Base-by-base conservation (phyloP, 2,329 filamentous ascomycete species). In the Dryadomyces quercivorus region DNA sequence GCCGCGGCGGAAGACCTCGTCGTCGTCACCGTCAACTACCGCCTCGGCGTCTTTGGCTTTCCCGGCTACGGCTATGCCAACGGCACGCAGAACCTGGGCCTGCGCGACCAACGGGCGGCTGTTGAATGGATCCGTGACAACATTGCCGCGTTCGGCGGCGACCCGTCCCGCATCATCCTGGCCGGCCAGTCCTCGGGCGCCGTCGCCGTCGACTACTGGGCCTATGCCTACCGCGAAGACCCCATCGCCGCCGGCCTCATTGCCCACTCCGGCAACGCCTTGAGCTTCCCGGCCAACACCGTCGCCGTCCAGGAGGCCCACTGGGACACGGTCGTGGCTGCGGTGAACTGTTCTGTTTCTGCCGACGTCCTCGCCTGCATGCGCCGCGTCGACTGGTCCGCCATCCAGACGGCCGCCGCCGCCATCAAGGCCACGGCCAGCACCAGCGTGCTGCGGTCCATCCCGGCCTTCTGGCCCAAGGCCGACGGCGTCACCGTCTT, bases 61-160 rank as follows among this genome's bases (percentile, higher is more conserved):
- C 70, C 69, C 26, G 26, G 26, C 26, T 31, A 31, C 0, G 66
- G 66, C 3, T 63, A 62, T 0, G 61, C 66, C 13, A 59, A 52
- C 1, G 54, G 54, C 21, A 42, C 54, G 0, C 65, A 68, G 40
- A 78, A 78, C 54, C 60, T 75, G 1, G 74, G 73, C 0, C 61
- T 78, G 3, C 66, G 69, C 1, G 76, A 81, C 60, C 76, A 80
- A 59, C 70, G 75, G 2, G 59, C 67, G 0, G 75, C 74, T 0
- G 64, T 78, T 0, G 71, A 77, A 62, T 78, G 75, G 76, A 60
- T 76, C 0, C 67, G 65, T 2, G 64, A 70, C 47, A 77, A 78
- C 58, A 69, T 74, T 38, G 66, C 61, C 10, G 60, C 59, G 0
- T 78, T 78, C 58, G 73, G 74, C 50, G 75, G 76, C 22, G 68